These are phyloP conservation scores for Phytophthora ramorum DNA, from an alignment of 352 stramenopile genomes.

Conservation along the genomic window DNA sequence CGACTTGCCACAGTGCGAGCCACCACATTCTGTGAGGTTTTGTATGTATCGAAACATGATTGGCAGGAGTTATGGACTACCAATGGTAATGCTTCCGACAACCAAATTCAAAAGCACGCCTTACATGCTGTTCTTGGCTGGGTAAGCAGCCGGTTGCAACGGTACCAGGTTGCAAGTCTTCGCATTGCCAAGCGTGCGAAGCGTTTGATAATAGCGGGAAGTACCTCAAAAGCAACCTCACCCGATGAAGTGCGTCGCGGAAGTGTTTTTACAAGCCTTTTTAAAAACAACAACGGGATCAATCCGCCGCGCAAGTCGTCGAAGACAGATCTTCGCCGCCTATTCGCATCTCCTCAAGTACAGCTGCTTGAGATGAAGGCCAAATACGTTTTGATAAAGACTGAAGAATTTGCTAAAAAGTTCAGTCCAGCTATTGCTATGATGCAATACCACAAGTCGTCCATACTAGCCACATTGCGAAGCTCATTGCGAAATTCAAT, in stretches of 20 bases:
- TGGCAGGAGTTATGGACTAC: slow-evolving; percentile 67
- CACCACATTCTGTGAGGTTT: slow-evolving; percentile 61
- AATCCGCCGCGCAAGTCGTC: slow-evolving; percentile 1
- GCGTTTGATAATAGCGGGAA: slow-evolving; percentile 5
- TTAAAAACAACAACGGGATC: slow-evolving; percentile 3
- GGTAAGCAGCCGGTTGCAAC: slow-evolving; percentile 49
- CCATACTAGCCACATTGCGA: slow-evolving; percentile 40
- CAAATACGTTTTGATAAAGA: slow-evolving; percentile 55
- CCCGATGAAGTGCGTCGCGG: neutral
- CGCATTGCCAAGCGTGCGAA: slow-evolving; percentile 47
- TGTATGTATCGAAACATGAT: slow-evolving; percentile 62
- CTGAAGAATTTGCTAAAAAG: slow-evolving; percentile 43
- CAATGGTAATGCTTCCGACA: slow-evolving; percentile 41
- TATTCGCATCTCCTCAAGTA: slow-evolving; percentile 47
- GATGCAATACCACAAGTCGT: slow-evolving; percentile 12
- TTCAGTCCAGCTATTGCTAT: slow-evolving; percentile 18
- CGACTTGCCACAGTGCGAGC: slow-evolving; percentile 70
- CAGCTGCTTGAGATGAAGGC: slow-evolving; percentile 61
- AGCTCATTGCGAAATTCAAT: slow-evolving; percentile 27
- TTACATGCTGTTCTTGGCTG: slow-evolving; percentile 68
- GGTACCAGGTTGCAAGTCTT: slow-evolving; percentile 53
- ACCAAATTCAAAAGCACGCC: slow-evolving; percentile 60
- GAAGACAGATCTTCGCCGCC: slow-evolving; percentile 26
- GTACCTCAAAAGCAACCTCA: neutral
- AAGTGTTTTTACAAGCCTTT: neutral